Evolutionary conservation across 2,329 filamentous ascomycete genomes (phyloP), one percentile per base, ranked within the genome.

Genomic region (Cercospora zeae-maydis): DNA sequence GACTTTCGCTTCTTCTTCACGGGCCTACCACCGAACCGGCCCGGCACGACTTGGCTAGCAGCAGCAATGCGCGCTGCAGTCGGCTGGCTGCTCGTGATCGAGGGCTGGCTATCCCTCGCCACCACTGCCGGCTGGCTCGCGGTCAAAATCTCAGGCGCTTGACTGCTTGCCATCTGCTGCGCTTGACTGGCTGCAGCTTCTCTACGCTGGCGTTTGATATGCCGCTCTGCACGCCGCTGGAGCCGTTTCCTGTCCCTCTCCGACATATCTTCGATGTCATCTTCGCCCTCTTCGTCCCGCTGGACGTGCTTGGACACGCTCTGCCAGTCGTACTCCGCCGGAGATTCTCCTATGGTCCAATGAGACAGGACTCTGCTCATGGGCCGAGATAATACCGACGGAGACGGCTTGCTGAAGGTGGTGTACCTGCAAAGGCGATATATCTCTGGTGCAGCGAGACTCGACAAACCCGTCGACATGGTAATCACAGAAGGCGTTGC

Each of bases 1-100:
- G 72, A 69, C 61, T 75, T 77, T 65, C 76, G 75, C 73, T 79
- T 80, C 71, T 77, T 81, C 55, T 72, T 71, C 51, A 75, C 73
- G 42, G 76, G 76, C 66, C 76, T 51, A 64, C 73, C 57, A 71
- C 73, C 74, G 67, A 70, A 72, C 5, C 70, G 63, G 16, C 75
- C 73, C 1, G 67, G 65, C 36, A 72, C 67, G 14, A 73, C 67
- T 63, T 77, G 75, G 69, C 73, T 75, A n/a, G 73, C 71, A 33
- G 66, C 57, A 21, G 61, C 56, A n/a, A 36, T 27, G n/a, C 45
- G 57, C 19, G 59, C 42, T 33, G 55, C 58, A 55, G 49, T 61
- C 24, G 27, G 58, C 52, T 71, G 72, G 61, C 69, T 73, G 47
- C 69, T 71, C 42, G 57, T 64, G 39, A 62, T 27, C 19, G 63